phyloP scores from a whole-genome alignment of 2,329 filamentous ascomycete species.

The Trichoderma cornu-damae region DNA sequence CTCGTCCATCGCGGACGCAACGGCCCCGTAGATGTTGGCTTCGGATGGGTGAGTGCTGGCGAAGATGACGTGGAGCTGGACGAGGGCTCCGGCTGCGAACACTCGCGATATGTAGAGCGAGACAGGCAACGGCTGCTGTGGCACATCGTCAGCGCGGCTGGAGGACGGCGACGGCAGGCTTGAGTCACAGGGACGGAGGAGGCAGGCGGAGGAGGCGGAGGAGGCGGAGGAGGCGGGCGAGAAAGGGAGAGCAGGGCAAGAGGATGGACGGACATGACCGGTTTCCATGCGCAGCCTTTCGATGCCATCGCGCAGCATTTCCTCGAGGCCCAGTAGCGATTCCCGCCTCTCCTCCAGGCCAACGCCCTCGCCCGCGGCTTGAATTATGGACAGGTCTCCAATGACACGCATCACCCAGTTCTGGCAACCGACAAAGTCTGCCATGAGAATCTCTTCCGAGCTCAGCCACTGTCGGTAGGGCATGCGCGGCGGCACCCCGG shows the following conservation, averaged over 20 bases:
- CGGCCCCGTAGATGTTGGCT: neutral
- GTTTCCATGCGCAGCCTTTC: neutral
- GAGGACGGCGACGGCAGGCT: neutral
- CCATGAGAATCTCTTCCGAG: constrained; percentile 13
- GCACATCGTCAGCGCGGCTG: neutral
- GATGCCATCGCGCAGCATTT: neutral
- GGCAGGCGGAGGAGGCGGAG: too few relatives aligned
- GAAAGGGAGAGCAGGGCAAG: neutral
- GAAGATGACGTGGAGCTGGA: neutral
- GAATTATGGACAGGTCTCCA: constrained; percentile 9
- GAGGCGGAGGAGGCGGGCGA: neutral
- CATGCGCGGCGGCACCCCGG: neutral
- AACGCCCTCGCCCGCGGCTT: neutral
- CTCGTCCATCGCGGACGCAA: neutral
- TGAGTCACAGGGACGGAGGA: too few relatives aligned
- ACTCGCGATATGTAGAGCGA: constrained; percentile 10
- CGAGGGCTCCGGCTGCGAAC: neutral
- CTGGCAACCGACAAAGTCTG: constrained; percentile 7
- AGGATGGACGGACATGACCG: neutral
- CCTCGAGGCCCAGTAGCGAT: neutral
- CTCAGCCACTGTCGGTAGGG: constrained; percentile 7
- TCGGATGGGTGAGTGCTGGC: neutral
- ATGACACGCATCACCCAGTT: constrained; percentile 14
- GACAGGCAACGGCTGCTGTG: neutral
- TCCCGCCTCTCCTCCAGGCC: neutral